Conservation (phyloP, 805 yeast genomes). For the Kluyveromyces lactis region DNA sequence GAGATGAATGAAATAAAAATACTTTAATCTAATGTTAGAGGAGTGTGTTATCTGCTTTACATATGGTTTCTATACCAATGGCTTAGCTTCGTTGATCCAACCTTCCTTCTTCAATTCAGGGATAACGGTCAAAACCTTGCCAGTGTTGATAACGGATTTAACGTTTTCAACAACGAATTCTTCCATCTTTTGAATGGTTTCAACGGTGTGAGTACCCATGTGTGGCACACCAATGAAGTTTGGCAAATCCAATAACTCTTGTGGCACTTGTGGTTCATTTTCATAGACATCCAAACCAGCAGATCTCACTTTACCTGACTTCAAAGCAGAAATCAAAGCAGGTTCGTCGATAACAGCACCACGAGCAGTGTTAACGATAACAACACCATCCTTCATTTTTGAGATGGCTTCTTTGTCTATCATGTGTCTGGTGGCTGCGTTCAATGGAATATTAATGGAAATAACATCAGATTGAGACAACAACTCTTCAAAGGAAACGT, state of each 20-base stretch:
- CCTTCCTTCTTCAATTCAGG: conserved; percentile 54
- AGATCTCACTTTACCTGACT: conserved; percentile 54
- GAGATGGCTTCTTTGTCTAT: conserved; percentile 51
- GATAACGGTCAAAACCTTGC: conserved; percentile 67
- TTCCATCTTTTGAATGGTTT: conserved; percentile 77
- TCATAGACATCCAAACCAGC: conserved; percentile 75
- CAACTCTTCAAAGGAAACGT: conserved; percentile 64
- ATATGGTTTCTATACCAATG: conserved; percentile 8
- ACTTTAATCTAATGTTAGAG: no score
- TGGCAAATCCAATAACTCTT: conserved; percentile 52
- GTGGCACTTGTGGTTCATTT: conserved; percentile 61
- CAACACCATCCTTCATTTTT: conserved; percentile 73
- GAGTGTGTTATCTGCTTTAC: no score
- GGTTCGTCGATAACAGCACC: conserved; percentile 74
- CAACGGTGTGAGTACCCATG: conserved; percentile 75
- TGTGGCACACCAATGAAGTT: conserved; percentile 79
- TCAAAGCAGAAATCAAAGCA: conserved; percentile 47
- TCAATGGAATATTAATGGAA: conserved; percentile 71
- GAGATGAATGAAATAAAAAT: no score
- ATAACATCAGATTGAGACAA: conserved; percentile 57
- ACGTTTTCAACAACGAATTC: conserved; percentile 66
- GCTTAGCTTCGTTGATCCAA: conserved; percentile 19
- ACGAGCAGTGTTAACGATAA: conserved; percentile 75
- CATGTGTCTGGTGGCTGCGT: conserved; percentile 59
- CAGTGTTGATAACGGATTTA: conserved; percentile 45